Evolutionary conservation across 208 protist genomes (phyloP), one percentile per base, ranked within the genome.

Genomic region (Leishmania gerbilli): DNA sequence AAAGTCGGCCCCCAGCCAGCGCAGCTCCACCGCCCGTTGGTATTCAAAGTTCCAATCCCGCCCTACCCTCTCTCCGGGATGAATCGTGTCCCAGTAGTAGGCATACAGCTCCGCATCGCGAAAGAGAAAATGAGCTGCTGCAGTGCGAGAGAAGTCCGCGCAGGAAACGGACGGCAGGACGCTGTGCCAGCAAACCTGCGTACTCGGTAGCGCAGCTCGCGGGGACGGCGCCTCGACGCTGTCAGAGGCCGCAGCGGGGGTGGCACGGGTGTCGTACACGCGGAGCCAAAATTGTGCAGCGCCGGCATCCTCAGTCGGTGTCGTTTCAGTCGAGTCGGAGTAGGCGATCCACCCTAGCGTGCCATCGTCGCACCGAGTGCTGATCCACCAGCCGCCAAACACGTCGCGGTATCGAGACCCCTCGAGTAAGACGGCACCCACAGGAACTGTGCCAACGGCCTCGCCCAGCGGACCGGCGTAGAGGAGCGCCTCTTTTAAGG

Each of bases 301-400:
- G 15, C 21, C 34, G 1, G 56, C n/a, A 37, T 40, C 13, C 9
- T 71, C 60, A 15, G 13, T 45, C 11, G 40, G 11, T 31, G 24
- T 27, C 45, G 45, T 8, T 37, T 53, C 69, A 19, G 2, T 53
- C 7, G 47, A 27, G 6, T 68, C 84, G 0, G 34, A 49, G 56
- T 75, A 78, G 21, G 45, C 60, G 34, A 94, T 65, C 92, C 93
- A 96, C 6, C 81, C 84, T 13, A 90, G 51, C 19, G 78, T 55
- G 8, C 85, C 89, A 42, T 97, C 92, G 19, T 71, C 81, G 58
- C 71, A 77, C 6, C 81, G 79, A 7, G 89, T 88, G 45, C 84
- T 86, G 27, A 95, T 71, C 93, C 95, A 98, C 88, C 87, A 93
- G 34, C 87, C 88, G 17, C 87, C 84, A 71, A 96, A 96, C 1